phyloP scores from a whole-genome alignment of 306 rosid species.

The Inga oerstediana region DNA sequence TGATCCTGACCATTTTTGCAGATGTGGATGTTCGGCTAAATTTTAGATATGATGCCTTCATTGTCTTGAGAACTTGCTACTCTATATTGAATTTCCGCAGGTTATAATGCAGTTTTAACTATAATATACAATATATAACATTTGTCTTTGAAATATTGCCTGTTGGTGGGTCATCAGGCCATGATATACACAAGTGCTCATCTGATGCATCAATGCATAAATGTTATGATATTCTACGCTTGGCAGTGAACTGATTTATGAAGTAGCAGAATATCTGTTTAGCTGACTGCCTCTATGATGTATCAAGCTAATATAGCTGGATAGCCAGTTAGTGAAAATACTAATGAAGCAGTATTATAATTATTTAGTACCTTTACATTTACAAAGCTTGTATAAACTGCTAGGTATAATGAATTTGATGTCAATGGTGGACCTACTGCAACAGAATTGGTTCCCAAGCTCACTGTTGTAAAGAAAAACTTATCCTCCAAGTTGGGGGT shows the following conservation, averaged over 20 bases:
- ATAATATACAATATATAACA: not conserved
- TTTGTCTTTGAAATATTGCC: not conserved
- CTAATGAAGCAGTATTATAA: slow-evolving; percentile 5
- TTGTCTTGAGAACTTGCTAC: not conserved
- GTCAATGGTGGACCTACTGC: slow-evolving; percentile 76
- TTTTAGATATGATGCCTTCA: not conserved
- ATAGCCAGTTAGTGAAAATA: not conserved
- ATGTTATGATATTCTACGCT: slow-evolving; percentile 8
- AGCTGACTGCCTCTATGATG: not conserved
- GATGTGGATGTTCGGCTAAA: not conserved
- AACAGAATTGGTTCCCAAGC: slow-evolving; percentile 70
- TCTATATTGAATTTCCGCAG: slow-evolving; percentile 2
- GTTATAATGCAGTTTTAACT: slow-evolving; percentile 1
- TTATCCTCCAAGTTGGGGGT: slow-evolving; percentile 64
- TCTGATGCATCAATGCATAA: not conserved
- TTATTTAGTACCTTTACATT: slow-evolving; percentile 30
- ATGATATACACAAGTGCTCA: slow-evolving; percentile 21
- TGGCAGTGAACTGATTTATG: slow-evolving; percentile 11
- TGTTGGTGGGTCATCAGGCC: not conserved
- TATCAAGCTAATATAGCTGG: slow-evolving; percentile 7
- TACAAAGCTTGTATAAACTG: slow-evolving; percentile 11
- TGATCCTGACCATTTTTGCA: not conserved
- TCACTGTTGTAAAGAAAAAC: slow-evolving; percentile 47
- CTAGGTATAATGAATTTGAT: slow-evolving; percentile 83
- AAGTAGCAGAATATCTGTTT: not conserved